Conservation (phyloP, 1,139 yeast genomes). For the Geotrichum histeridarum region DNA sequence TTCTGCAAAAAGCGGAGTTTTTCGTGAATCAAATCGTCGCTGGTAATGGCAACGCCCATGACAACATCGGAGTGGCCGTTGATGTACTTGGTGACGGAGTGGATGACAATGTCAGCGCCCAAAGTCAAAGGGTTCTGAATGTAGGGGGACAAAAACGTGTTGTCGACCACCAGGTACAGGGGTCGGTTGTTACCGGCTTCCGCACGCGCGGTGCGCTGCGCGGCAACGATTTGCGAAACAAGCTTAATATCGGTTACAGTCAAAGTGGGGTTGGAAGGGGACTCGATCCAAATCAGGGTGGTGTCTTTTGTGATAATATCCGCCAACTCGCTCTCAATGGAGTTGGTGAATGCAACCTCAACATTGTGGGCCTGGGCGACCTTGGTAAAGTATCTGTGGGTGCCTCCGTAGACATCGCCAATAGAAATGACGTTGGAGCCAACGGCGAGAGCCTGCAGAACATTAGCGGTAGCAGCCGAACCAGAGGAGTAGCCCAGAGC, state of each 20-base stretch:
- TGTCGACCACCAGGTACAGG: slow-evolving; percentile 73
- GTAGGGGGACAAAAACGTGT: slow-evolving; percentile 92
- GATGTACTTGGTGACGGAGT: slow-evolving; percentile 85
- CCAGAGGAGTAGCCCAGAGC: slow-evolving; percentile 84
- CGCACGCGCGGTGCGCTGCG: slow-evolving; percentile 41
- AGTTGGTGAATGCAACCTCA: slow-evolving; percentile 60
- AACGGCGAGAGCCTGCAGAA: slow-evolving; percentile 67
- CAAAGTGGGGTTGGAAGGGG: slow-evolving; percentile 86
- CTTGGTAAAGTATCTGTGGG: slow-evolving; percentile 84
- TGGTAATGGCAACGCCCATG: slow-evolving; percentile 77
- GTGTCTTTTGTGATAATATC: slow-evolving; percentile 56
- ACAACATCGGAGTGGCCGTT: slow-evolving; percentile 93
- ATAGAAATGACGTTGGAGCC: slow-evolving; percentile 74
- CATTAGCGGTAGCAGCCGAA: slow-evolving; percentile 77
- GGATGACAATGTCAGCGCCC: slow-evolving; percentile 86
- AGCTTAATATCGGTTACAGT: slow-evolving; percentile 64
- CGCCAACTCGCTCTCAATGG: slow-evolving; percentile 57
- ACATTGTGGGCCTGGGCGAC: slow-evolving; percentile 82
- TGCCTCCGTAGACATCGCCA: slow-evolving; percentile 91
- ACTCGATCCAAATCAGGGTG: slow-evolving; percentile 77
- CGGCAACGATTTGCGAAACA: slow-evolving; percentile 50
- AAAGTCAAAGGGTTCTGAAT: slow-evolving; percentile 74
- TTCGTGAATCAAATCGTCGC: slow-evolving; percentile 56
- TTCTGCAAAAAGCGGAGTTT: slow-evolving; percentile 73
- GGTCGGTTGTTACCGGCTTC: slow-evolving; percentile 42